Conservation (phyloP, 345 rosid species). For the Cochlearia excelsa region DNA sequence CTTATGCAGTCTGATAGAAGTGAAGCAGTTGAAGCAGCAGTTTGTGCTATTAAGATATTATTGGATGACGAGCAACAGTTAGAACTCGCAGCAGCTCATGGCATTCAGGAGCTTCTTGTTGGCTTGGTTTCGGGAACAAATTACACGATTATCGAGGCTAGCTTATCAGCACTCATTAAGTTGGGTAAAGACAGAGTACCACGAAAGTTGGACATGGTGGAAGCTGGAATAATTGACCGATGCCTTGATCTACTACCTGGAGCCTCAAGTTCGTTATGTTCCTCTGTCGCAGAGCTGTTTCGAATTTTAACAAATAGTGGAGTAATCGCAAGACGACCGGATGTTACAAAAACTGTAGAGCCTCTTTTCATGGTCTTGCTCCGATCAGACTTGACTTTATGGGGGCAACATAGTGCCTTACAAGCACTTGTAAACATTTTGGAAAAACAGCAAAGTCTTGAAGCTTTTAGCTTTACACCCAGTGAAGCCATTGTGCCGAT, state of each 20-base stretch:
- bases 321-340: slow-evolving; percentile 72
- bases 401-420: slow-evolving; percentile 92
- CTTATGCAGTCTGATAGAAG: slow-evolving; percentile 56
- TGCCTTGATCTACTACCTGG: slow-evolving; percentile 67
- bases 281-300: slow-evolving; percentile 72
- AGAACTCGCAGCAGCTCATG: slow-evolving; percentile 58
- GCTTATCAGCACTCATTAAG: slow-evolving; percentile 70
- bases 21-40: slow-evolving; percentile 58
- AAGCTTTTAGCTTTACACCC: slow-evolving; percentile 70
- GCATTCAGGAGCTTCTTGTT: slow-evolving; percentile 61
- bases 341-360: slow-evolving; percentile 74
- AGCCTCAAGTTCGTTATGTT: slow-evolving; percentile 68
- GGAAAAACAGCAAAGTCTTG: slow-evolving; percentile 86
- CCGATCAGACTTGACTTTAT: slow-evolving; percentile 68
- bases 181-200: slow-evolving; percentile 82
- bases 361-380: slow-evolving; percentile 79
- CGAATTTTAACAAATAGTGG: slow-evolving; percentile 85
- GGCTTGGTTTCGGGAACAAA: slow-evolving; percentile 62
- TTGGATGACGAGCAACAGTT: slow-evolving; percentile 68
- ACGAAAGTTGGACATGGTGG: slow-evolving; percentile 74
- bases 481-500: slow-evolving; percentile 80
- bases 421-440: slow-evolving; percentile 86
- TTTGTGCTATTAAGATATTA: slow-evolving; percentile 69
- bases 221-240: slow-evolving; percentile 70
- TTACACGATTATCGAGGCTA: slow-evolving; percentile 62